Percentiles rank a stretch among this genome's conserved stretches.
These are phyloP conservation scores for Cyclotella choctawhatcheeana DNA, from an alignment of 108 stramenopile genomes.

Conservation along the genomic window DNA sequence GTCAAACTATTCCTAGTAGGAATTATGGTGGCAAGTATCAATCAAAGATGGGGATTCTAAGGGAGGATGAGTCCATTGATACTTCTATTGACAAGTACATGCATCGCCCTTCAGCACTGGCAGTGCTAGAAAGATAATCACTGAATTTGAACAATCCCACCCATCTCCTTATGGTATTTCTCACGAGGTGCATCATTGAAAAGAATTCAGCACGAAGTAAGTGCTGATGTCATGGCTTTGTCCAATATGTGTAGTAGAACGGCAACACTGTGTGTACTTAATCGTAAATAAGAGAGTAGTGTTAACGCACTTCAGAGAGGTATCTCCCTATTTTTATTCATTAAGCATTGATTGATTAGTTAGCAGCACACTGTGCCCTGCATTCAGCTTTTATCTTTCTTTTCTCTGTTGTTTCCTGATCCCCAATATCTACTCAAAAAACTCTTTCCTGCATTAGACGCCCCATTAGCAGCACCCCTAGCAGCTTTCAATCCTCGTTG, in stretches of 20 bases:
- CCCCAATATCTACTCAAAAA: slow-evolving; percentile 52
- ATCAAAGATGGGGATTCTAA: slow-evolving; percentile 6
- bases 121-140: background rate
- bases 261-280: no score
- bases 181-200: no score
- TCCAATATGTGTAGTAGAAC: no score
- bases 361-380: no score
- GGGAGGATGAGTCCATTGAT: slow-evolving; percentile 16
- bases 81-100: slow-evolving; percentile 16
- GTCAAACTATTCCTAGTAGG: background rate
- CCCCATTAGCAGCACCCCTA: slow-evolving; percentile 48
- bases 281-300: no score
- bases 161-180: background rate
- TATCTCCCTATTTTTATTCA: no score
- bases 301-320: no score
- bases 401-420: slow-evolving; percentile 24
- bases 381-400: no score
- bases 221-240: no score
- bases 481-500: slow-evolving; percentile 48
- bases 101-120: background rate
- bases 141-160: background rate
- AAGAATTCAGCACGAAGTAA: no score
- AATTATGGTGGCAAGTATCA: background rate
- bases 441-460: slow-evolving; percentile 50
- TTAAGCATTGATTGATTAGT: no score